These are phyloP conservation scores for Tricholoma flavovirens DNA, from an alignment of 768 basidiomycete species.

Conservation along the genomic window DNA sequence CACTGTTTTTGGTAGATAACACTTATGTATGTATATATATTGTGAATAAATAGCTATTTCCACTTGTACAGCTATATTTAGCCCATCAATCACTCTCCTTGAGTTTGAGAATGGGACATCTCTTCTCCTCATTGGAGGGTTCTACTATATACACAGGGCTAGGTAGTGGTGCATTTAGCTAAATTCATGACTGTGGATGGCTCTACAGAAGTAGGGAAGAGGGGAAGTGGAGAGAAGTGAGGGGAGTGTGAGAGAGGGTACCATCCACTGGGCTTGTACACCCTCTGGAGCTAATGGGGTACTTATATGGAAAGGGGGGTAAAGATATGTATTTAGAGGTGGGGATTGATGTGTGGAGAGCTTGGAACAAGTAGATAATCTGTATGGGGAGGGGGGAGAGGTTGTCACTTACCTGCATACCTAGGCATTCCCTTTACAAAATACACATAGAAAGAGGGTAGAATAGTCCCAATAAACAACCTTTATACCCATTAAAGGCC, in stretches of 20 bases:
- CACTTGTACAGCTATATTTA: too few species aligned
- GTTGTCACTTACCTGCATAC: not conserved
- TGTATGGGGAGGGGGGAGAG: not conserved
- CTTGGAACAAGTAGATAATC: not conserved
- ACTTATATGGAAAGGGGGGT: not conserved
- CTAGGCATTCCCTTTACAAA: not conserved
- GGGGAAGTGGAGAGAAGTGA: not conserved
- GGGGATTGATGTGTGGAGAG: not conserved
- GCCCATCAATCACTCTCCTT: too few species aligned
- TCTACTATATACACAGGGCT: too few species aligned
- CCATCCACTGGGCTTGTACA: not conserved
- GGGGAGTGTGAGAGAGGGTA: not conserved
- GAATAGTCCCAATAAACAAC: too few species aligned
- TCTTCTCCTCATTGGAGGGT: too few species aligned
- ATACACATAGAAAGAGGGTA: not conserved
- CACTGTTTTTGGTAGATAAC: too few species aligned
- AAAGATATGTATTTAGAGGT: conserved; percentile 6
- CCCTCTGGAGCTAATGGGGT: not conserved
- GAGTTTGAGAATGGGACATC: too few species aligned
- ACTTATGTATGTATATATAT: too few species aligned
- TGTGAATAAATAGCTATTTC: too few species aligned
- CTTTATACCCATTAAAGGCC: too few species aligned
- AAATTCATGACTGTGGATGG: not conserved
- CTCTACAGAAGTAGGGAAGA: not conserved
- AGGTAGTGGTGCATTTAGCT: not conserved